Conservation (phyloP, 1,139 yeast genomes). For the Candida albicans region DNA sequence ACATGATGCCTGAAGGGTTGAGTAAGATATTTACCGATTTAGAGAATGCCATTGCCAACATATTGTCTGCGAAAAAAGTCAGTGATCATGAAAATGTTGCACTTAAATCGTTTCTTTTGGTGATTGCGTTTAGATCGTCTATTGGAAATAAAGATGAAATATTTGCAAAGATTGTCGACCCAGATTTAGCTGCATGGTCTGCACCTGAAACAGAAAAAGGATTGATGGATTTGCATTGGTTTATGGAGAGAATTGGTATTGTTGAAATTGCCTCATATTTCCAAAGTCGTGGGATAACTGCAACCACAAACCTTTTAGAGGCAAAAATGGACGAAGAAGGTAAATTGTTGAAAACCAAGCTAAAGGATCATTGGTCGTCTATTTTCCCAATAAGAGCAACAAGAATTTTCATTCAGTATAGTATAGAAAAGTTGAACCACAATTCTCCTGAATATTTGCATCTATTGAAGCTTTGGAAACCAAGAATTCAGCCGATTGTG, state of each 20-base stretch:
- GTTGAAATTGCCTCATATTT: conserved; percentile 92
- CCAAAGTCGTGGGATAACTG: conserved; percentile 76
- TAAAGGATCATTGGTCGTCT: conserved; percentile 91
- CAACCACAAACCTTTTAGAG: conserved; percentile 68
- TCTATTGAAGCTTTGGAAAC: conserved; percentile 82
- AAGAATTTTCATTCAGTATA: conserved; percentile 89
- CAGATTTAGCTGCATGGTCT: conserved; percentile 90
- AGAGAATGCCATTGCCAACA: conserved; percentile 75
- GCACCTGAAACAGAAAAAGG: conserved; percentile 91
- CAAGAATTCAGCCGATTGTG: conserved; percentile 85
- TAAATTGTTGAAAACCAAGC: conserved; percentile 63
- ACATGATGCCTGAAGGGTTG: conserved; percentile 88
- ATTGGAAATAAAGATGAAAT: conserved; percentile 68
- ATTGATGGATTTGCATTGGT: conserved; percentile 87
- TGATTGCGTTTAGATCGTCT: conserved; percentile 85
- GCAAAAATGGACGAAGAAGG: conserved; percentile 95
- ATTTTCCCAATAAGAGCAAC: conserved; percentile 96
- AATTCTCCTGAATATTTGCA: conserved; percentile 73
- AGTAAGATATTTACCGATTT: conserved; percentile 78
- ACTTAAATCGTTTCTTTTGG: conserved; percentile 85
- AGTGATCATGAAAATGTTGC: conserved; percentile 93
- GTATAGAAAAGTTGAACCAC: conserved; percentile 85
- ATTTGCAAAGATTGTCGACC: conserved; percentile 87
- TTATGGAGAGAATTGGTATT: conserved; percentile 95
- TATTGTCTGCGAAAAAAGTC: conserved; percentile 67